Conservation (phyloP, 768 basidiomycete species). For the Hygrophoropsis aurantiaca region DNA sequence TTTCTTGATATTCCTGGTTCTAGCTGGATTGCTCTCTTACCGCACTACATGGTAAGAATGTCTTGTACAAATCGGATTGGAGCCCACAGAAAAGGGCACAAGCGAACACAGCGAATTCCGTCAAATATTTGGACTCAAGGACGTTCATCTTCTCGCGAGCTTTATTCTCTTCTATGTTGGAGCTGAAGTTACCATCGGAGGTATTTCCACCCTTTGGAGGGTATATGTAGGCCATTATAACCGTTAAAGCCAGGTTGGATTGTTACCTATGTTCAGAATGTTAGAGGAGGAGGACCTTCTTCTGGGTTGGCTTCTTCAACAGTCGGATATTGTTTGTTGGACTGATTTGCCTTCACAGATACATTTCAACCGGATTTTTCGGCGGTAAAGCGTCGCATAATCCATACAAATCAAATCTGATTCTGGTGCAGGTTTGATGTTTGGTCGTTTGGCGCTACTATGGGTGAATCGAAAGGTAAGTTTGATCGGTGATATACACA, state of each 20-base stretch:
- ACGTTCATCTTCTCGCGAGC: conserved; percentile 62
- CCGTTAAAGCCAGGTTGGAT: no score
- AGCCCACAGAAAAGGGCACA: conserved; percentile 33
- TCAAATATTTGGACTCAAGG: conserved; percentile 51
- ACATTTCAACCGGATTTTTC: conserved; percentile 56
- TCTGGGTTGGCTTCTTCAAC: conserved; percentile 53
- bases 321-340: conserved; percentile 21
- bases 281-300: conserved; percentile 44
- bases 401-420: neutral
- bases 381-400: conserved; percentile 38
- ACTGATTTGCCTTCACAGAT: neutral
- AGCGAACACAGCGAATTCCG: conserved; percentile 39
- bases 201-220: no score
- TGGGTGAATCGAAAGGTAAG: conserved; percentile 54
- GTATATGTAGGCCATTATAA: no score
- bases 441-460: conserved; percentile 54
- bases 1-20: conserved; percentile 1
- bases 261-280: conserved; percentile 54
- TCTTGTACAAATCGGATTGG: conserved; percentile 52
- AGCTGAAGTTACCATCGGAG: conserved; percentile 55
- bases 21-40: neutral
- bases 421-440: conserved; percentile 45
- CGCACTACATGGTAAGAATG: conserved; percentile 41
- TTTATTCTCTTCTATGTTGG: conserved; percentile 71
- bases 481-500: neutral